Base-by-base conservation (phyloP, 2,329 filamentous ascomycete genomes). In the Bipolaris bicolor region DNA sequence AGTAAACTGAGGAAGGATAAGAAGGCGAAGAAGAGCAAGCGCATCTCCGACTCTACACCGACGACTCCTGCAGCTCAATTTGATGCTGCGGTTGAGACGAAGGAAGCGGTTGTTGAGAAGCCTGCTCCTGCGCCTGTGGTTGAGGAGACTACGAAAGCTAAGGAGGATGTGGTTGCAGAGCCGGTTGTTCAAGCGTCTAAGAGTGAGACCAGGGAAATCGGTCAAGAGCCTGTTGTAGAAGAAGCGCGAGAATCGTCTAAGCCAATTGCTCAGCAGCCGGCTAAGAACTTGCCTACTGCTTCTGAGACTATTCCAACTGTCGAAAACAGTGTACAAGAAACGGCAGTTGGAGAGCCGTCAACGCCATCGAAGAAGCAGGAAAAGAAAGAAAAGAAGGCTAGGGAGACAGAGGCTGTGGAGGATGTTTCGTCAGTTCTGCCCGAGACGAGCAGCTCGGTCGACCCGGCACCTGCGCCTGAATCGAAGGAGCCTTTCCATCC, bases 1-100 rank as follows among this genome's bases (percentile, higher is more conserved):
- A 61, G 56, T 26, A 68, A 67, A 47, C 60, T 73, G 51, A 69
- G 73, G 45, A 60, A 70, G 33, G 71, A 71, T 60, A 73, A 72
- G 44, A 69, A 68, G 40, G 56, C 46, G 13, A 70, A 66, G 48
- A 70, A 69, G 49, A 49, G 54, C 37, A 69, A 67, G 33, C 40
- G 49, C 39, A 43, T 60, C 39, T 47, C 67, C 50, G 63, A 68
- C 22, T 57, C 64, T 41, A 61, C 65, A 13, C 58, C 65, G 3
- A 62, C 61, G 53, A 71, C 70, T 58, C 69, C 70, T 64, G 62
- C 55, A 53, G 58, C 61, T n/a, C 57, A 66, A 52, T 24, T 58
- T 44, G 53, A 66, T 36, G 56, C 48, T 63, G 55, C 51, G 55
- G 61, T 66, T 44, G 67, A 70, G 55, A 66, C 61, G 53, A 66